phyloP scores from a whole-genome alignment of 768 basidiomycete genomes.

The Termitomyces sp. region DNA sequence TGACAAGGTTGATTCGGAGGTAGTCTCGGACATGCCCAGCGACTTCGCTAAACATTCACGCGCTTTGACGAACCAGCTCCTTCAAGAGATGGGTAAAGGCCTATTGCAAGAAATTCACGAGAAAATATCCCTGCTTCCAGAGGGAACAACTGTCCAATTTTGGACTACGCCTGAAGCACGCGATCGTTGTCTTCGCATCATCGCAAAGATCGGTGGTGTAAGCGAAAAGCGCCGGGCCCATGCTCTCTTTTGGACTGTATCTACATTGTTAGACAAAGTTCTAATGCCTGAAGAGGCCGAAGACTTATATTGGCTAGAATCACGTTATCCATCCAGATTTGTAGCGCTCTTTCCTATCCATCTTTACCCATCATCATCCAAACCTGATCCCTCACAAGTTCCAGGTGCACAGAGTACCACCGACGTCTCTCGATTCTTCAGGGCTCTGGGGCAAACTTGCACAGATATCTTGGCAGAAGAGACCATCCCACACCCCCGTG shows the following conservation, averaged over 20 bases:
- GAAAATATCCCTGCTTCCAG: slow-evolving; percentile 27
- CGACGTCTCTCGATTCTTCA: slow-evolving; percentile 36
- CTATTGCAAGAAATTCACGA: slow-evolving; percentile 62
- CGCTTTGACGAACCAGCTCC: slow-evolving; percentile 65
- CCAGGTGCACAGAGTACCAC: slow-evolving; percentile 1
- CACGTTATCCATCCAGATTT: slow-evolving; percentile 51
- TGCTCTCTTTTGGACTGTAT: slow-evolving; percentile 49
- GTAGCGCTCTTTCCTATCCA: slow-evolving; percentile 58
- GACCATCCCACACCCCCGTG: slow-evolving; percentile 30
- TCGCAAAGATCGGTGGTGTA: slow-evolving; percentile 74
- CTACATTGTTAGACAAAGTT: slow-evolving; percentile 9
- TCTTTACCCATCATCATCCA: slow-evolving; percentile 35
- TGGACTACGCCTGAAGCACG: slow-evolving; percentile 82
- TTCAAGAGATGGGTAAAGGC: slow-evolving; percentile 68
- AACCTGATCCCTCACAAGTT: slow-evolving; percentile 8
- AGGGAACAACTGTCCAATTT: slow-evolving; percentile 43
- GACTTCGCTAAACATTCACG: slow-evolving; percentile 57
- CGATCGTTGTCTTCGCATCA: slow-evolving; percentile 69
- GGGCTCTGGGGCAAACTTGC: slow-evolving; percentile 49
- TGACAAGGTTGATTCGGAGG: slow-evolving; percentile 19
- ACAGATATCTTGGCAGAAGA: slow-evolving; percentile 49
- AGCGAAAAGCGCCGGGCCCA: slow-evolving; percentile 60
- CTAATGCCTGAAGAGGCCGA: slow-evolving; percentile 27
- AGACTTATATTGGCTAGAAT: slow-evolving; percentile 56
- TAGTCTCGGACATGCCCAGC: slow-evolving; percentile 25